phyloP scores from a whole-genome alignment of 352 stramenopile species.

The Phytopythium cucurbitacearum region DNA sequence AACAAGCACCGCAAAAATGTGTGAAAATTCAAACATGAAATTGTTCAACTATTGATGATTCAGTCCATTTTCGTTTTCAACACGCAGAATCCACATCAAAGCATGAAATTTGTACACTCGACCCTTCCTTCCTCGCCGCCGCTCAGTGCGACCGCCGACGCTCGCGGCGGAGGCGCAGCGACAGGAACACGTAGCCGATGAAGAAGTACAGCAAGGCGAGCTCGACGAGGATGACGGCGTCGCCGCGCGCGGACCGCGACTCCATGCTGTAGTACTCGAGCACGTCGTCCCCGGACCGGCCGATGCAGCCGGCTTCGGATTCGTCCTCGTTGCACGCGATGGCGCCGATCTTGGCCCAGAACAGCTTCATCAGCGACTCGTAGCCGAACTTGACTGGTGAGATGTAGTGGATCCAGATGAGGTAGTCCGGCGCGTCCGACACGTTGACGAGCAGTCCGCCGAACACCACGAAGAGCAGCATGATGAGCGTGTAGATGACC shows the following conservation, averaged over 20 bases:
- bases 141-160: too few relatives aligned
- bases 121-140: too few relatives aligned
- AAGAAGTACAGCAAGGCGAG: slow-evolving; percentile 27
- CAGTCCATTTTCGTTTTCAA: too few relatives aligned
- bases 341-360: slow-evolving; percentile 22
- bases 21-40: too few relatives aligned
- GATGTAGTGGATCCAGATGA: slow-evolving; percentile 61
- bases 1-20: too few relatives aligned
- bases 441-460: slow-evolving; percentile 42
- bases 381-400: slow-evolving; percentile 41
- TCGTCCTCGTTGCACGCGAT: slow-evolving; percentile 16
- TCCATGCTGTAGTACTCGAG: slow-evolving; percentile 47
- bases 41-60: too few relatives aligned
- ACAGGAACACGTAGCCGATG: slow-evolving; percentile 28
- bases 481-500: slow-evolving; percentile 23
- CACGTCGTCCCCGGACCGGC: slow-evolving; percentile 34
- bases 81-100: too few relatives aligned
- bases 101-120: too few relatives aligned
- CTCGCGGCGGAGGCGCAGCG: slow-evolving; percentile 24
- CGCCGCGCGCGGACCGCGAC: slow-evolving; percentile 15
- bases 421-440: slow-evolving; percentile 38
- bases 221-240: slow-evolving; percentile 40
- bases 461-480: slow-evolving; percentile 38
- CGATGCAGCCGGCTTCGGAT: slow-evolving; percentile 25
- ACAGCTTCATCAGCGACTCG: slow-evolving; percentile 37